Conservation (phyloP, 2,329 filamentous ascomycete species). For the Colletotrichum incanum region DNA sequence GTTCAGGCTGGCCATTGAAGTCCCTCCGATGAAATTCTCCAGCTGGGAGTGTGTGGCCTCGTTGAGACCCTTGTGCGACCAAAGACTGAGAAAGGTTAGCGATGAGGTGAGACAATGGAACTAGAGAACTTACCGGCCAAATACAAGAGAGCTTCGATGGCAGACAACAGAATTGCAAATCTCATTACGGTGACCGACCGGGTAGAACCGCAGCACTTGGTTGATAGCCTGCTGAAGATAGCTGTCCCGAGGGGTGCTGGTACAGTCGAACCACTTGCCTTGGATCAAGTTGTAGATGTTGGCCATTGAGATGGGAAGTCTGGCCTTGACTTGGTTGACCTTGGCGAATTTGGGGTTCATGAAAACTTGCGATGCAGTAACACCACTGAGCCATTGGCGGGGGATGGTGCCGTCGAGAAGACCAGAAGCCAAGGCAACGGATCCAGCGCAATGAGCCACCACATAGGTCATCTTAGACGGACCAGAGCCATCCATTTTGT, state of each 20-base stretch:
- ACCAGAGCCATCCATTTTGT: constrained; percentile 41
- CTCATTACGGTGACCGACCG: constrained; percentile 64
- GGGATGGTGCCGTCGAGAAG: constrained; percentile 75
- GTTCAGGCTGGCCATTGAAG: constrained; percentile 71
- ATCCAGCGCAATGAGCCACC: constrained; percentile 76
- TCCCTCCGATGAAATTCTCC: constrained; percentile 73
- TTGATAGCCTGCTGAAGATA: constrained; percentile 67
- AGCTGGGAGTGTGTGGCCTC: constrained; percentile 75
- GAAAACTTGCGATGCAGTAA: constrained; percentile 74
- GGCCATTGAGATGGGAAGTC: constrained; percentile 64
- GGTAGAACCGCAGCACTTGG: constrained; percentile 72
- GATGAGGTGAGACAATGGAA: no score
- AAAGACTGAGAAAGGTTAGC: constrained; percentile 52
- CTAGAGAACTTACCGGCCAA: constrained; percentile 64
- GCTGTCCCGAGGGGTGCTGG: constrained; percentile 61
- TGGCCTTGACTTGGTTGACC: constrained; percentile 70
- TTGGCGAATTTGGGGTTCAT: constrained; percentile 73
- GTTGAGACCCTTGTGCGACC: constrained; percentile 77
- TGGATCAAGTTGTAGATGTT: constrained; percentile 63
- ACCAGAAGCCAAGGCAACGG: constrained; percentile 70
- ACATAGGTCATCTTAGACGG: constrained; percentile 64
- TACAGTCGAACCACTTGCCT: constrained; percentile 71
- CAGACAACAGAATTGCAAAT: constrained; percentile 74
- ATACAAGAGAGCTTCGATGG: constrained; percentile 72
- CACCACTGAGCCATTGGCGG: constrained; percentile 68